Conservation (phyloP, 495 filamentous ascomycete genomes). For the Neurospora sp. region DNA sequence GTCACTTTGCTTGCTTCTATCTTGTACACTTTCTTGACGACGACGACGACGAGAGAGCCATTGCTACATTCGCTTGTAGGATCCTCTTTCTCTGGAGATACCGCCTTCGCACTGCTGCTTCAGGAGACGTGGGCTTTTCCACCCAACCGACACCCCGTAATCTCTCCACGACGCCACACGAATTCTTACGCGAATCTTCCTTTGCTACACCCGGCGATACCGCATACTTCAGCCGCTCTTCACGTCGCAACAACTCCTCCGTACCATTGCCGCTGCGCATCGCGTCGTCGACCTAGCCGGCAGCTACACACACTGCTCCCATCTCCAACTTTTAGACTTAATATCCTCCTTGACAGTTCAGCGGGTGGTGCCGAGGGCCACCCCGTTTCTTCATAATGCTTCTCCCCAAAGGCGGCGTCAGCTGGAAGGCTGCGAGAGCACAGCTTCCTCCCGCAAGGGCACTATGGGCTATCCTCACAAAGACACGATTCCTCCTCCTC, state of each 20-base stretch:
- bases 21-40: background rate
- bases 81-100: background rate
- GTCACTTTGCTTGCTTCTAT: background rate
- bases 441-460: constrained; percentile 75
- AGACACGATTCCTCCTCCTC: constrained; percentile 69
- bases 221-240: background rate
- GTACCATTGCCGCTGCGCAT: background rate
- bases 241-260: background rate
- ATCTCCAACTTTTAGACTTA: background rate
- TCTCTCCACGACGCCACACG: background rate
- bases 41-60: background rate
- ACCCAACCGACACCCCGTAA: background rate
- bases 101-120: background rate
- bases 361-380: constrained; percentile 28
- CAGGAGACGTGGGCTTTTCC: background rate
- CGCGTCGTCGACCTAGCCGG: background rate
- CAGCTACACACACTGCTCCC: background rate
- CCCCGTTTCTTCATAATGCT: constrained; percentile 37
- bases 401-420: constrained; percentile 80
- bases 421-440: constrained; percentile 82
- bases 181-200: background rate
- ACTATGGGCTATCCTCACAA: constrained; percentile 64
- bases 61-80: background rate
- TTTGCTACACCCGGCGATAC: background rate
- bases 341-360: constrained; percentile 2